These are phyloP conservation scores for Suillus occidentalis DNA, from an alignment of 768 basidiomycete species.

Conservation along the genomic window DNA sequence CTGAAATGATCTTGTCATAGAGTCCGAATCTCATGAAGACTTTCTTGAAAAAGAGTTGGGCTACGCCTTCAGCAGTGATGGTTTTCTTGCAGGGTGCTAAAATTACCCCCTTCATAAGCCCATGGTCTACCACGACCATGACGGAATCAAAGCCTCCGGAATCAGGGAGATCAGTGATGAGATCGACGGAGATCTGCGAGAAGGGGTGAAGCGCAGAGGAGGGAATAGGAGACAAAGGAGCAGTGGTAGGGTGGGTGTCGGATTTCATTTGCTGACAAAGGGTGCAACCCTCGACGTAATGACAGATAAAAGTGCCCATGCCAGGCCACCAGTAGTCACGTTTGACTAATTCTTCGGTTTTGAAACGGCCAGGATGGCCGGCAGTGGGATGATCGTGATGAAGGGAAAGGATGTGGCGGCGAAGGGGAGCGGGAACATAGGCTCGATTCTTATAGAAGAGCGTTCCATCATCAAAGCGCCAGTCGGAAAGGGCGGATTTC, in stretches of 20 bases:
- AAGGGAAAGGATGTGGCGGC: too few species aligned
- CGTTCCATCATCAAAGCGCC: background rate
- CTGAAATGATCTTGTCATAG: slow-evolving; percentile 3
- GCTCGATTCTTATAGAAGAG: background rate
- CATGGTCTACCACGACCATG: slow-evolving; percentile 22
- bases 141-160: slow-evolving; percentile 16
- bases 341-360: background rate
- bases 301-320: background rate
- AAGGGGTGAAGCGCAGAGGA: background rate
- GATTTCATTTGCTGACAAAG: background rate
- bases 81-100: slow-evolving; percentile 22
- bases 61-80: slow-evolving; percentile 13
- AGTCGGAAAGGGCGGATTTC: background rate
- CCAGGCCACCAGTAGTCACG: background rate
- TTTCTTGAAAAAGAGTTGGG: slow-evolving; percentile 11
- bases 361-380: too few species aligned
- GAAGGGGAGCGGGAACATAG: too few species aligned
- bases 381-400: too few species aligned
- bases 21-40: background rate
- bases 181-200: background rate
- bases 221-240: background rate
- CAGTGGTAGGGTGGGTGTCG: accelerated
- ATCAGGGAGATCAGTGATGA: too few species aligned
- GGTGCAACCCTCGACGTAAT: too few species aligned
- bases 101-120: slow-evolving; percentile 29